These are phyloP conservation scores for Botrytis aclada DNA, from an alignment of 2,329 filamentous ascomycete genomes.

Conservation along the genomic window DNA sequence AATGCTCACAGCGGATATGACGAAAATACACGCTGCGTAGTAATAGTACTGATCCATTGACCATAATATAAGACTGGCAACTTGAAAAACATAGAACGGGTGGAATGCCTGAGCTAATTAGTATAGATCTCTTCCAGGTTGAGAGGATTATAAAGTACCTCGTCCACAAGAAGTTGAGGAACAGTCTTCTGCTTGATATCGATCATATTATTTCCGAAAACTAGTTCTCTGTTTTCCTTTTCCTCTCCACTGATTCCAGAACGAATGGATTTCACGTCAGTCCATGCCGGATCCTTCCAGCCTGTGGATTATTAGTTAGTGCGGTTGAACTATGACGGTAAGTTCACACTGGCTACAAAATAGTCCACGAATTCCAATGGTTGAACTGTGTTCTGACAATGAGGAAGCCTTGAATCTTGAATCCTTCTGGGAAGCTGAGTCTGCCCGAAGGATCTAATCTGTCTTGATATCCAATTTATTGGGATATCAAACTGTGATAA, in stretches of 20 bases:
- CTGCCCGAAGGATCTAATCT: no score
- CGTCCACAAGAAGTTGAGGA: slow-evolving; percentile 80
- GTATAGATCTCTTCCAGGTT: slow-evolving; percentile 20
- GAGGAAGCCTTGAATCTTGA: neutral
- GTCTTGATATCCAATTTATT: no score
- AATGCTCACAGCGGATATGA: slow-evolving; percentile 93
- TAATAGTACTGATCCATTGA: slow-evolving; percentile 97
- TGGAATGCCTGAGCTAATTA: slow-evolving; percentile 78
- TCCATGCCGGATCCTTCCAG: slow-evolving; percentile 95
- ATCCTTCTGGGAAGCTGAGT: neutral
- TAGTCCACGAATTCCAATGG: neutral
- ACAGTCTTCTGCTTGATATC: slow-evolving; percentile 89
- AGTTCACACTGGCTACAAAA: neutral
- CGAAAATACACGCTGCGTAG: slow-evolving; percentile 90
- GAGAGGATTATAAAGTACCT: slow-evolving; percentile 52
- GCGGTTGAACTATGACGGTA: neutral
- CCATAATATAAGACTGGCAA: slow-evolving; percentile 91
- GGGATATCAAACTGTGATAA: neutral
- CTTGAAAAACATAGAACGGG: slow-evolving; percentile 97
- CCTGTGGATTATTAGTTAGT: slow-evolving; percentile 5
- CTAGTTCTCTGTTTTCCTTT: slow-evolving; percentile 73
- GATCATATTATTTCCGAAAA: slow-evolving; percentile 89
- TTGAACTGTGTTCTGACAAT: neutral
- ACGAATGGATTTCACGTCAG: slow-evolving; percentile 69
- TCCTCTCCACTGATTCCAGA: slow-evolving; percentile 85